Evolutionary conservation across 257 asterid genomes (phyloP).

Genomic region (Salvia splendens): DNA sequence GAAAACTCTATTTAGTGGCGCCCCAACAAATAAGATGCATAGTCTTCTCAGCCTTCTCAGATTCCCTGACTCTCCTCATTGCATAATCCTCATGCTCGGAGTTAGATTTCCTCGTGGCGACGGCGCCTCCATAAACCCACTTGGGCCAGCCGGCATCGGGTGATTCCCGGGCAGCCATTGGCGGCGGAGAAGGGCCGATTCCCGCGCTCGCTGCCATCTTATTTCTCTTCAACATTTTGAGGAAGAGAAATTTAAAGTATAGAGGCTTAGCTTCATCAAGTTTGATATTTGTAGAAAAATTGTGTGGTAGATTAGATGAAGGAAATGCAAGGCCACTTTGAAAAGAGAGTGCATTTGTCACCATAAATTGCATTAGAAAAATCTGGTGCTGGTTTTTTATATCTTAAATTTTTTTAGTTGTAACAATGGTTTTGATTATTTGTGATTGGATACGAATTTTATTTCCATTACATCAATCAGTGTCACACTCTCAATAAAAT

Average conservation of each 20-base stretch:
- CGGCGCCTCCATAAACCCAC: slow-evolving; percentile 28
- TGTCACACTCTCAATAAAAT: too few relatives aligned
- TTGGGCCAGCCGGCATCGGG: slow-evolving; percentile 22
- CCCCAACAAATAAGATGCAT: slow-evolving; percentile 61
- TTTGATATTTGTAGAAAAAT: slow-evolving; percentile 11
- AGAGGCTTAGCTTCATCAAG: background rate
- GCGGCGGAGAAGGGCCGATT: slow-evolving; percentile 31
- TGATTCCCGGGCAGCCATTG: background rate
- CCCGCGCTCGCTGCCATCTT: slow-evolving; percentile 22
- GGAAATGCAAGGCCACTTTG: slow-evolving; percentile 30
- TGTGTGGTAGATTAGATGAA: slow-evolving; percentile 30
- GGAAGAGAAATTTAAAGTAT: background rate
- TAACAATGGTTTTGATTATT: too few relatives aligned
- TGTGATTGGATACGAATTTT: too few relatives aligned
- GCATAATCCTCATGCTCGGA: slow-evolving; percentile 1
- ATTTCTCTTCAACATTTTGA: background rate
- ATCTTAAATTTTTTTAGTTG: background rate
- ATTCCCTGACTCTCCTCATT: slow-evolving; percentile 37
- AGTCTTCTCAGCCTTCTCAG: slow-evolving; percentile 58
- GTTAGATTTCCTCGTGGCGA: slow-evolving; percentile 33
- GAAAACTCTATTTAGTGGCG: slow-evolving; percentile 33
- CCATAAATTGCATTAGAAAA: slow-evolving; percentile 21
- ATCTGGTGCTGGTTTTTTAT: background rate
- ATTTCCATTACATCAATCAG: too few relatives aligned
- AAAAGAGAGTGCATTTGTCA: slow-evolving; percentile 13